These are phyloP conservation scores for Martiniozyma asiatica DNA, from an alignment of 1,139 yeast species.

Conservation along the genomic window DNA sequence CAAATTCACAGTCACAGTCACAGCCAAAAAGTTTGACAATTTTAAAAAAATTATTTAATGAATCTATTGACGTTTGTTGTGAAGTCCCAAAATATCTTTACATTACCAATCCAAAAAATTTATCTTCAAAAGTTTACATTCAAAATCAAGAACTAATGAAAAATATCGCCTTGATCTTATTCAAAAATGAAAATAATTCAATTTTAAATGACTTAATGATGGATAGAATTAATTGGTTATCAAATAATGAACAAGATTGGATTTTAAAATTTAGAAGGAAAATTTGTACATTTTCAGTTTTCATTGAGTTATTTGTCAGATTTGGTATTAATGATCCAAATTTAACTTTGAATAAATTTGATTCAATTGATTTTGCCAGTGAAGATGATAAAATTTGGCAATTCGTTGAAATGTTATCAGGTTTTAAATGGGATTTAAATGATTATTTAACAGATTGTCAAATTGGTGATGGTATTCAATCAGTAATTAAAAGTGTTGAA, in stretches of 20 bases:
- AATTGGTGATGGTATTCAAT: background rate
- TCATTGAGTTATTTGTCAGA: slow-evolving; percentile 11
- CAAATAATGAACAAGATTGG: slow-evolving; percentile 7
- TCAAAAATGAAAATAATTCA: slow-evolving; percentile 2
- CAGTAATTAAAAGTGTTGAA: slow-evolving; percentile 1
- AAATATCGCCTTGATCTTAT: slow-evolving; percentile 5
- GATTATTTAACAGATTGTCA: background rate
- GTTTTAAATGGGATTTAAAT: slow-evolving; percentile 8
- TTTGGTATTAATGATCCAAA: slow-evolving; percentile 3
- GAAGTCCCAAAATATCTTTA: slow-evolving; percentile 6
- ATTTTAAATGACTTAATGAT: slow-evolving; percentile 1
- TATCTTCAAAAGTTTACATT: slow-evolving; percentile 8
- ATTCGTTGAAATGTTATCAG: slow-evolving; percentile 6
- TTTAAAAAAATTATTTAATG: slow-evolving; percentile 50
- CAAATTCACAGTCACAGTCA: slow-evolving; percentile 65
- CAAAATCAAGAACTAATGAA: slow-evolving; percentile 6
- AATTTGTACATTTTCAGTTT: slow-evolving; percentile 7
- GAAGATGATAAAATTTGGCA: slow-evolving; percentile 5
- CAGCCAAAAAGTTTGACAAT: no score
- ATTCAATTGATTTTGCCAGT: background rate
- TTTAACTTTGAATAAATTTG: background rate
- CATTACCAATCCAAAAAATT: slow-evolving; percentile 9
- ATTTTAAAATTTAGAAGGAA: slow-evolving; percentile 8
- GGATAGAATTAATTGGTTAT: slow-evolving; percentile 6
- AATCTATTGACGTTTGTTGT: slow-evolving; percentile 7